These are phyloP conservation scores for Alnus glutinosa DNA, from an alignment of 306 rosid genomes.

Conservation along the genomic window DNA sequence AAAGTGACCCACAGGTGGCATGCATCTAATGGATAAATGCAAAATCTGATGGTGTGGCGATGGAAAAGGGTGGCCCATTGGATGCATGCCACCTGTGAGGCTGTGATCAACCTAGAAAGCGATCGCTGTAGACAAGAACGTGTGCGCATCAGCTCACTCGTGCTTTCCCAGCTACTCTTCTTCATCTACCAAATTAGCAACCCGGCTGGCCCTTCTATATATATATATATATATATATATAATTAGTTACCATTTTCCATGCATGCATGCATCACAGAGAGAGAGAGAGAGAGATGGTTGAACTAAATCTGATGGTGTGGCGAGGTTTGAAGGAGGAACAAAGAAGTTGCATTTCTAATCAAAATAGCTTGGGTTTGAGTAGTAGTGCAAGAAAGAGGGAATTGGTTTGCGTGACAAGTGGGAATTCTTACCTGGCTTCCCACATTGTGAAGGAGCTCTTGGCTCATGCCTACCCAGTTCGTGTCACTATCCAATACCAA, in stretches of 20 bases:
- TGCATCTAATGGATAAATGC: no score
- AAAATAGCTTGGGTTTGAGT: background rate
- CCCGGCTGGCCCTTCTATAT: no score
- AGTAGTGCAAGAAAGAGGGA: background rate
- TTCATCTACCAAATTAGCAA: background rate
- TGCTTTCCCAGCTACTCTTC: background rate
- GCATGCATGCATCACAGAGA: background rate
- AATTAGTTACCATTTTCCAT: background rate
- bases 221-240: background rate
- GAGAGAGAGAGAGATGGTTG: conserved; percentile 1
- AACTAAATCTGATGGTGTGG: background rate
- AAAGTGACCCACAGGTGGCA: no score
- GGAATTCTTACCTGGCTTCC: conserved; percentile 6
- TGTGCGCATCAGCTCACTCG: background rate
- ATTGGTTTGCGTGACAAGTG: conserved; percentile 5
- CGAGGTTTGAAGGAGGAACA: background rate
- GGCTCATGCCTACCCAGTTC: background rate
- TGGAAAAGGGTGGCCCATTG: no score
- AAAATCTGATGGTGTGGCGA: no score
- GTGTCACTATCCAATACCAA: conserved; percentile 6
- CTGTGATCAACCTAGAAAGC: background rate
- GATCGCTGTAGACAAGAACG: background rate
- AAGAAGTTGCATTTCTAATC: background rate
- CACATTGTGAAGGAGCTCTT: background rate
- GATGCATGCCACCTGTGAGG: background rate